Evolutionary conservation across 116 monocot species (phyloP), one percentile per base, ranked within the genome.

Genomic region (Papilionanthe hybrid): DNA sequence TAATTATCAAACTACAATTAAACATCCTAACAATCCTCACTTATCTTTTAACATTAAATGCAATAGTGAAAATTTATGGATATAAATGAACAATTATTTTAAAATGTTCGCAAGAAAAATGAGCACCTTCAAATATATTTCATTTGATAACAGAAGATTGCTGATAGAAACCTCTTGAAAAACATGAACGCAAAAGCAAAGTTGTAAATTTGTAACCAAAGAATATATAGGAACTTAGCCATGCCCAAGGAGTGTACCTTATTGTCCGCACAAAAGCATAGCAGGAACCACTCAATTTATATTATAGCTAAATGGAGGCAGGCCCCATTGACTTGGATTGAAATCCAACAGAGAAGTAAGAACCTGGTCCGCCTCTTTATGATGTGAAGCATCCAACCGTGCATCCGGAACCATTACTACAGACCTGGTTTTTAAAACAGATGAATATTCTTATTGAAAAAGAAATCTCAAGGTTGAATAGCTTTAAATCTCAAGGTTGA

Each of bases 361-460:
- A 42, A 97, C 92, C 75, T 92, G 94, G 75, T 97, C 92, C 22
- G 96, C 96, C 49, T 83, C 89, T 80, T 94, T 85, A 22, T 84
- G 91, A 57, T 91, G 81, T 20, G 92, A 88, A 58, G 58, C 80
- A 75, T 97, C 92, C 75, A 92, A 78, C 68, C 85, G 86, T 53
- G 92, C 79, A 82, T 94, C 96, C 29, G 96, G 94, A 29, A 94
- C 89, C 96, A 97, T 97, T 48, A 97, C 89, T 17, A 73, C 96
- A 20, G 30, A 87, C 94, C 96, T 97, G 89, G 37, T 83, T 42
- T 78, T 20, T 30, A 20, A 42, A 15, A 18, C 18, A 67, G 81
- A 9, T 12, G 22, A 13, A 69, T 25, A 18, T 27, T 56, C 20
- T 63, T 63, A 63, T 63, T 25, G 23, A 20, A 60, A 23, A 25